Evolutionary conservation across 2,329 filamentous ascomycete genomes (phyloP).

Genomic region (Penicillium frequentans): DNA sequence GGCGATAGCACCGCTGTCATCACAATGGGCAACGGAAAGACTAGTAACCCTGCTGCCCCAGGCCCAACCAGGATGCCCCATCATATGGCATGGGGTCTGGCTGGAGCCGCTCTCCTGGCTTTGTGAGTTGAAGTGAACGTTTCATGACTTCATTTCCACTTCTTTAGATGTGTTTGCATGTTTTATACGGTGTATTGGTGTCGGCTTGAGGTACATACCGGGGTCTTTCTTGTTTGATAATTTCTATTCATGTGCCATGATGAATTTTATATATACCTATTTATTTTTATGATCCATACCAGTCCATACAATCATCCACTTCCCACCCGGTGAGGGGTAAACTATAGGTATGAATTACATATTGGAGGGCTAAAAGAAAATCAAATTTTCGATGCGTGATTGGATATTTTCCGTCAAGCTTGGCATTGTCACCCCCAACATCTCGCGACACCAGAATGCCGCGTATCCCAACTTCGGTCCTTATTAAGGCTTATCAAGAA

Average conservation of each 20-base stretch:
- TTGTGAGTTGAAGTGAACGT: constrained; percentile 8
- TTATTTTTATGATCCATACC: neutral
- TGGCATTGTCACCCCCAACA: neutral
- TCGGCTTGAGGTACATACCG: constrained; percentile 8
- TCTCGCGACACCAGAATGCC: constrained; percentile 37
- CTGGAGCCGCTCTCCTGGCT: constrained; percentile 23
- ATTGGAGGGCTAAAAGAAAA: neutral
- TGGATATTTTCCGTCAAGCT: neutral
- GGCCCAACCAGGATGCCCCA: constrained; percentile 15
- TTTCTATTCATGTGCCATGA: constrained; percentile 7
- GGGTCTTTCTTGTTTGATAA: neutral
- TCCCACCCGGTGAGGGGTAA: neutral
- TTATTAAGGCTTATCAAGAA: constrained; percentile 36
- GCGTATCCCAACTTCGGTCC: constrained; percentile 38
- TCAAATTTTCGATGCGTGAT: too few relatives aligned
- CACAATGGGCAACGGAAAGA: constrained; percentile 15
- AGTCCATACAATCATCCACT: neutral
- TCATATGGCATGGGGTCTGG: constrained; percentile 21
- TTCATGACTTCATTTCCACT: neutral
- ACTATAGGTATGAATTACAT: neutral
- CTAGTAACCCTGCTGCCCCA: constrained; percentile 15
- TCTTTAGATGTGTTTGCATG: constrained; percentile 6
- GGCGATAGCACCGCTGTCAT: constrained; percentile 13
- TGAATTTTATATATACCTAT: constrained; percentile 1
- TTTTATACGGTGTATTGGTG: constrained; percentile 11